These are phyloP conservation scores for Auriscalpium microsporum DNA, from an alignment of 768 basidiomycete species.

Conservation along the genomic window DNA sequence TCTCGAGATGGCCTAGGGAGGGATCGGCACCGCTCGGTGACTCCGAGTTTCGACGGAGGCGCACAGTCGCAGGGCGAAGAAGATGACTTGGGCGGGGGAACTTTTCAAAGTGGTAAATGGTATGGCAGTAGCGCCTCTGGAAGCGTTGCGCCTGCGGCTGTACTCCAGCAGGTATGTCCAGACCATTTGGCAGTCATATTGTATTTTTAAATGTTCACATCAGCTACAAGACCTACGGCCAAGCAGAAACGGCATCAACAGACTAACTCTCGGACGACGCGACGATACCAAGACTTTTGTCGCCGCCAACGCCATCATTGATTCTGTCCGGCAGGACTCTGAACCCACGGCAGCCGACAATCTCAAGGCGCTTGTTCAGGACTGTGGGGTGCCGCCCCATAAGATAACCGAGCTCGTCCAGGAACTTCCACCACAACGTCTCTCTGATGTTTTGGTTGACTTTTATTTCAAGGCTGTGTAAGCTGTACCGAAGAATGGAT, in stretches of 20 bases:
- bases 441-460: slow-evolving; percentile 72
- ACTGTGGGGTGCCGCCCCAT: slow-evolving; percentile 87
- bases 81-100: slow-evolving; percentile 66
- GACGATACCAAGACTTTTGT: slow-evolving; percentile 22
- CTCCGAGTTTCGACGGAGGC: slow-evolving; percentile 53
- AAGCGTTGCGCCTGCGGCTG: slow-evolving; percentile 71
- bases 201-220: not conserved
- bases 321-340: slow-evolving; percentile 33
- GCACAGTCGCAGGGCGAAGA: slow-evolving; percentile 66
- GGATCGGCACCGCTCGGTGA: slow-evolving; percentile 38
- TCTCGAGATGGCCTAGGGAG: slow-evolving; percentile 12
- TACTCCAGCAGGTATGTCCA: slow-evolving; percentile 62
- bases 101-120: slow-evolving; percentile 81
- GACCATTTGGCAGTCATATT: not conserved
- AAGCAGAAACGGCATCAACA: slow-evolving; percentile 8
- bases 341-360: slow-evolving; percentile 66
- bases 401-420: slow-evolving; percentile 85
- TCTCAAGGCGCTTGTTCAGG: slow-evolving; percentile 76
- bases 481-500: slow-evolving; percentile 17
- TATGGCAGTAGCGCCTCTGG: slow-evolving; percentile 77
- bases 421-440: slow-evolving; percentile 73
- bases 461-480: slow-evolving; percentile 74
- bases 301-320: slow-evolving; percentile 28
- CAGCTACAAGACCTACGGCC: slow-evolving; percentile 49
- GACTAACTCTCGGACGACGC: slow-evolving; percentile 8